Evolutionary conservation across 2,329 filamentous ascomycete species (phyloP).

Genomic region (Davidsoniella eucalypti): DNA sequence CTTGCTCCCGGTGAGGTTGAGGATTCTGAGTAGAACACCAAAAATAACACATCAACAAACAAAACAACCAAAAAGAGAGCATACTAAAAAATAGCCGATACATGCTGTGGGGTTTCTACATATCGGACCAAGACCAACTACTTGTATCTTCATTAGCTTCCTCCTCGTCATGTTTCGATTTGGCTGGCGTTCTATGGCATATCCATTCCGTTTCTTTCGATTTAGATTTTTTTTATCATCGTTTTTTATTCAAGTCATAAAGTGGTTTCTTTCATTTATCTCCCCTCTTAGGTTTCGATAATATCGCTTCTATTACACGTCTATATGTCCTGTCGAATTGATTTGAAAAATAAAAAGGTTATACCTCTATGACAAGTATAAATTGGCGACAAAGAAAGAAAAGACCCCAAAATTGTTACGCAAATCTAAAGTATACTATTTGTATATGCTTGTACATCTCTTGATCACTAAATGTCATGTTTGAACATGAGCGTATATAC

Average conservation of each 20-base stretch:
- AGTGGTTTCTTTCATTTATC: conserved; percentile 15
- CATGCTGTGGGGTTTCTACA: too few species aligned
- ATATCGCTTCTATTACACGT: background rate
- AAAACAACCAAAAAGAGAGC: background rate
- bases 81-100: background rate
- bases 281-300: conserved; percentile 13
- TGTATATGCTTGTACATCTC: background rate
- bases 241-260: conserved; percentile 3
- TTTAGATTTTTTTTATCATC: background rate
- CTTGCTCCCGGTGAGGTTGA: conserved; percentile 1
- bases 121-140: too few species aligned
- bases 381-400: too few species aligned
- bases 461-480: too few species aligned
- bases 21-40: conserved; percentile 8
- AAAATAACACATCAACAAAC: background rate
- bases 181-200: conserved; percentile 11
- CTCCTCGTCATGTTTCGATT: conserved; percentile 8
- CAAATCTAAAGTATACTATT: background rate
- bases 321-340: background rate
- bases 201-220: conserved; percentile 9
- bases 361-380: too few species aligned
- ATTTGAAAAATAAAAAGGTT: too few species aligned
- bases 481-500: too few species aligned
- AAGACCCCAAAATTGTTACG: too few species aligned
- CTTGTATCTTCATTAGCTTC: background rate